These are phyloP conservation scores for Bipolaris zeicola DNA, from an alignment of 2,329 filamentous ascomycete genomes.

Conservation along the genomic window DNA sequence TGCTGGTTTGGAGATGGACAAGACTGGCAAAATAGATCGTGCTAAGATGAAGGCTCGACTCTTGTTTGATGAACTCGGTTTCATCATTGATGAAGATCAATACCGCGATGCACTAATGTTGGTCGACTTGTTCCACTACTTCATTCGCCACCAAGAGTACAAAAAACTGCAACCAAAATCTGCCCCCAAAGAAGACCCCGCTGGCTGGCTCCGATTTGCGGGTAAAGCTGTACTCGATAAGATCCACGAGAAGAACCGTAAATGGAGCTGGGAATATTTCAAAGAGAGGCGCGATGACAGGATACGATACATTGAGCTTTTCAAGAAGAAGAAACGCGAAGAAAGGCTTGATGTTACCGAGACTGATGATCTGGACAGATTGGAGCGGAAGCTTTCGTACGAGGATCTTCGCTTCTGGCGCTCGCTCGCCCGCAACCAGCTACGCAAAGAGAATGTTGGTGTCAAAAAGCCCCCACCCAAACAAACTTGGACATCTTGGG, in stretches of 20 bases:
- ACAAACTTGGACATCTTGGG: constrained; percentile 88
- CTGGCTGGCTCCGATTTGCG: constrained; percentile 91
- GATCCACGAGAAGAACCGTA: constrained; percentile 90
- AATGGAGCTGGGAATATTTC: constrained; percentile 97
- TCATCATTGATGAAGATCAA: constrained; percentile 96
- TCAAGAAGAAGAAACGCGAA: constrained; percentile 87
- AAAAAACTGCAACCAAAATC: constrained; percentile 89
- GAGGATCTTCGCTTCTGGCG: constrained; percentile 98
- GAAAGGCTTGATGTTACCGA: constrained; percentile 72
- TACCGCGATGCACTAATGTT: constrained; percentile 98
- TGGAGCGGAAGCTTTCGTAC: constrained; percentile 89
- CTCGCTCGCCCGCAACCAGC: constrained; percentile 88
- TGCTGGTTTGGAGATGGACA: constrained; percentile 93
- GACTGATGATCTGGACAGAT: constrained; percentile 69
- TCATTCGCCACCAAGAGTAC: constrained; percentile 96
- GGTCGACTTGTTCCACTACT: constrained; percentile 97
- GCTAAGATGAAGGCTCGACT: constrained; percentile 90
- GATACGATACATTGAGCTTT: constrained; percentile 85
- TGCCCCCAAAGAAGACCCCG: constrained; percentile 84
- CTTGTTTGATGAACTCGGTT: constrained; percentile 94
- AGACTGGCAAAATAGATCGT: constrained; percentile 77
- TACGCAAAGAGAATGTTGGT: constrained; percentile 92
- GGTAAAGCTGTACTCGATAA: constrained; percentile 87
- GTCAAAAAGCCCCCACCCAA: constrained; percentile 77
- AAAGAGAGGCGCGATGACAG: constrained; percentile 90